Conservation (phyloP, 2,329 filamentous ascomycete species). For the Neodidymelliopsis sp. region DNA sequence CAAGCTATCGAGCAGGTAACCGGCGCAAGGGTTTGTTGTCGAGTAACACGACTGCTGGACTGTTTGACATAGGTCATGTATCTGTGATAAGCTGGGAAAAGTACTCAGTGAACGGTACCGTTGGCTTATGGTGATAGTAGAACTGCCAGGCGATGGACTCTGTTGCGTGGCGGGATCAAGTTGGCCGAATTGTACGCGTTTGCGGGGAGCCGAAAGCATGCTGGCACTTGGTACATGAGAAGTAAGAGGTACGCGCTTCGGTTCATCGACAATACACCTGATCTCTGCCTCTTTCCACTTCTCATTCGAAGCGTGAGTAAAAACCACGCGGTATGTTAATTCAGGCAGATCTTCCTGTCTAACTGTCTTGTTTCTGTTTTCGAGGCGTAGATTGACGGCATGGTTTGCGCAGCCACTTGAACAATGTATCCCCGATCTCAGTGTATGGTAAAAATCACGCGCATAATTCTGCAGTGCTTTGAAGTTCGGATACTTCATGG, state of each 20-base stretch:
- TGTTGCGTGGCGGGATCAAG: too few relatives aligned
- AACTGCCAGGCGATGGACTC: too few relatives aligned
- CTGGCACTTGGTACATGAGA: not conserved
- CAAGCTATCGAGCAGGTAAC: constrained; percentile 14
- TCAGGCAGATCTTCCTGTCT: constrained; percentile 9
- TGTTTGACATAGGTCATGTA: too few relatives aligned
- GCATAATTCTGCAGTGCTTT: constrained; percentile 26
- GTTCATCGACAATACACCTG: constrained; percentile 17
- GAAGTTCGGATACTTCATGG: constrained; percentile 28
- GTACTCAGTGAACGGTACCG: too few relatives aligned
- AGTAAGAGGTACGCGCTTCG: not conserved
- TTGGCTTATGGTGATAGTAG: too few relatives aligned
- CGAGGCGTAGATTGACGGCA: constrained; percentile 32
- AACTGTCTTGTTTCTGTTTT: constrained; percentile 14
- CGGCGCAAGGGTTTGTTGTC: too few relatives aligned
- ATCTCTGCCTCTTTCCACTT: constrained; percentile 27
- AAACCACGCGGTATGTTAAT: constrained; percentile 30
- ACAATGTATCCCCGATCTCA: constrained; percentile 24
- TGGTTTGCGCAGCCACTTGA: constrained; percentile 26
- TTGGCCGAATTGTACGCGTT: constrained; percentile 15
- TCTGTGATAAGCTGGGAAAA: too few relatives aligned
- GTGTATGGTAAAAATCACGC: constrained; percentile 22
- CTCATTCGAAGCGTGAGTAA: constrained; percentile 13
- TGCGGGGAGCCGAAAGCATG: not conserved
- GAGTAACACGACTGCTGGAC: too few relatives aligned